Conservation (phyloP, 73 alveolate species). For the Diophrys appendiculata region DNA sequence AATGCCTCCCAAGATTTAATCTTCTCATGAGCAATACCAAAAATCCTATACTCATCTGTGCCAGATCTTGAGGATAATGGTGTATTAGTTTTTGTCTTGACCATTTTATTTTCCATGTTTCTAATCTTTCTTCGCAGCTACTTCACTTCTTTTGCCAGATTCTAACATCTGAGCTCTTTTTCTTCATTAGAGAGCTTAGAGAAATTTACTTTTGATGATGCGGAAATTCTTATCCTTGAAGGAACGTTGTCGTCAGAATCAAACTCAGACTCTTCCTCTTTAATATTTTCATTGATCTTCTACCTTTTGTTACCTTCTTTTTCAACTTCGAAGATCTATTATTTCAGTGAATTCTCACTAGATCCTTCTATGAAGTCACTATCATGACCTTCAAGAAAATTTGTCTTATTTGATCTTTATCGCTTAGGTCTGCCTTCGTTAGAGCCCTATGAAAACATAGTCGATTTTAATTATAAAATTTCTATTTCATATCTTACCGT, state of each 20-base stretch:
- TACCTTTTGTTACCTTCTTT: constrained; percentile 6
- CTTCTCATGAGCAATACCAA: constrained; percentile 16
- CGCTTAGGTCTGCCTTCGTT: neutral
- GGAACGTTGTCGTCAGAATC: constrained; percentile 10
- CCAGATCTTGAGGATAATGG: neutral
- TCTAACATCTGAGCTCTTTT: constrained; percentile 34
- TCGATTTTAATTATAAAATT: neutral
- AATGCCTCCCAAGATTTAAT: constrained; percentile 1
- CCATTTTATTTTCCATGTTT: constrained; percentile 28
- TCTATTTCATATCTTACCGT: no score
- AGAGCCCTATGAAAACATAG: neutral
- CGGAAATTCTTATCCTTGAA: constrained; percentile 25
- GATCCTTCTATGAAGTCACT: neutral
- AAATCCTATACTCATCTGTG: neutral
- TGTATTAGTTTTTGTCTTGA: neutral
- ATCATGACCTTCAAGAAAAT: neutral
- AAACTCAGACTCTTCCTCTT: constrained; percentile 11
- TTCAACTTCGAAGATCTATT: neutral
- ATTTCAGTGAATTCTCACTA: neutral
- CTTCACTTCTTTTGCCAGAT: constrained; percentile 37
- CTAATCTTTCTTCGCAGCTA: constrained; percentile 30
- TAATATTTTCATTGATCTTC: neutral
- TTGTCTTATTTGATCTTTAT: neutral
- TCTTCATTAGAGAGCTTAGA: constrained; percentile 35
- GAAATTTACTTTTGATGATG: constrained; percentile 39